Evolutionary conservation across 2,329 filamentous ascomycete genomes (phyloP).

Genomic region (Phaeosphaeria sp.): DNA sequence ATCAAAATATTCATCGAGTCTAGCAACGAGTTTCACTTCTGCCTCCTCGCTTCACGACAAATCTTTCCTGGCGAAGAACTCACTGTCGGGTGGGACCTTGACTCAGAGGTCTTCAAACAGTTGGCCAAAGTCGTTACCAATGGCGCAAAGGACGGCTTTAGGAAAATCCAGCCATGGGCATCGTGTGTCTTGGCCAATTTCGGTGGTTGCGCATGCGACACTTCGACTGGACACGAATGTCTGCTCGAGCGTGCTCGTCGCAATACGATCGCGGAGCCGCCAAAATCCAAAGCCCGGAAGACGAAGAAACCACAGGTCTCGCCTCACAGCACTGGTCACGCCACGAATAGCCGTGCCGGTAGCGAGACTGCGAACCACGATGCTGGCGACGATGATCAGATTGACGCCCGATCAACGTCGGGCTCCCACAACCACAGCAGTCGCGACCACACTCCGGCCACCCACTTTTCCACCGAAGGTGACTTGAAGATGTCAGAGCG

Average conservation of each 20-base stretch:
- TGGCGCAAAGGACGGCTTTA: slow-evolving; percentile 65
- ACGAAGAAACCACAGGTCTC: slow-evolving; percentile 59
- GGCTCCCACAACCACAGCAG: slow-evolving; percentile 64
- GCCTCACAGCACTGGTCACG: slow-evolving; percentile 59
- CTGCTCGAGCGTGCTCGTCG: slow-evolving; percentile 46
- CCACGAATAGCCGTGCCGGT: slow-evolving; percentile 64
- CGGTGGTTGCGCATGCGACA: slow-evolving; percentile 77
- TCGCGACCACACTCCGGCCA: slow-evolving; percentile 67
- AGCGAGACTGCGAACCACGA: slow-evolving; percentile 62
- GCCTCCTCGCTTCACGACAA: slow-evolving; percentile 81
- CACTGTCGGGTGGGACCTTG: slow-evolving; percentile 65
- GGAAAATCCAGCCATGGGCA: slow-evolving; percentile 70
- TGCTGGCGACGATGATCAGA: slow-evolving; percentile 62
- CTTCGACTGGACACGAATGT: slow-evolving; percentile 43
- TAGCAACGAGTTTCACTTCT: slow-evolving; percentile 78
- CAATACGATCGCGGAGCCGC: slow-evolving; percentile 35
- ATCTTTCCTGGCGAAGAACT: slow-evolving; percentile 78
- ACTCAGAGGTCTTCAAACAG: slow-evolving; percentile 57
- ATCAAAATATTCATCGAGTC: slow-evolving; percentile 85
- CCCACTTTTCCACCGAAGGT: slow-evolving; percentile 56
- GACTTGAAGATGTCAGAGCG: slow-evolving; percentile 64
- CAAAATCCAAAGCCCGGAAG: slow-evolving; percentile 57
- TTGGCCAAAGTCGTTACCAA: slow-evolving; percentile 68
- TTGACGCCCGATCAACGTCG: slow-evolving; percentile 63
- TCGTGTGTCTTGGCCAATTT: slow-evolving; percentile 76